Base-by-base conservation (phyloP, 345 rosid species). In the Raphanus raphanistrum region DNA sequence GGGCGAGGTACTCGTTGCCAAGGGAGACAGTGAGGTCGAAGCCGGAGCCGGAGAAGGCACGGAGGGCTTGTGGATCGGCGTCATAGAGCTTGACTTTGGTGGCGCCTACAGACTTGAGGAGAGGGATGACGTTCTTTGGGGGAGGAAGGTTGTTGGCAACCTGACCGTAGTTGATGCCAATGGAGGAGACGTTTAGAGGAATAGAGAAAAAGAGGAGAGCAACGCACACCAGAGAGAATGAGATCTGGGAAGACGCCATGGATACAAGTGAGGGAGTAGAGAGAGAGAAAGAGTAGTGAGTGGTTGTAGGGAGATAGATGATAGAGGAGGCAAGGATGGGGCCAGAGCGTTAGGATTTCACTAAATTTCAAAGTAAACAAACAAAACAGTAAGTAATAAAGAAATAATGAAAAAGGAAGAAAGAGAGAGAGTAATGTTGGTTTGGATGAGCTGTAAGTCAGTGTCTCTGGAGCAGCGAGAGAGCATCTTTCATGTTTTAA, bases 111-210 rank as follows among this genome's bases (percentile, higher is more conserved):
- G 99, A 89, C 75, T 91, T 96, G 41, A 91, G 92, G 5, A 92
- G 88, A 1, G 96, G 96, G 21, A 96, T 82, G 27, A 88, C 98
- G 78, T 86, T 80, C 5, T 87, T 87, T 6, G 99, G 96, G 0
- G 90, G 38, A 0, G 98, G 97, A n/a, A 95, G 92, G 73, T 95
- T 91, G 86, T 91, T 80, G 17, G 93, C 98, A 8, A 95, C 91
- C 64, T 91, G 98, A 41, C 99, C 98, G 70, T 95, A 95, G 84
- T 95, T 95, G 77, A 95, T 88, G 64, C 99, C 97, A 2, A 93
- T 31, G 72, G 97, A 86, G 78, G 74, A 63, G 38, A 81, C 92
- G 79, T 78, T 27, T 36, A 45, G 61, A 16, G 90, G 84, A 43
- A 80, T 50, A 65, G 77, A 76, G 21, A 80, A 21, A 66, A 74